Evolutionary conservation across 352 stramenopile genomes (phyloP).

Genomic region (Globisporangium paroecandrum): DNA sequence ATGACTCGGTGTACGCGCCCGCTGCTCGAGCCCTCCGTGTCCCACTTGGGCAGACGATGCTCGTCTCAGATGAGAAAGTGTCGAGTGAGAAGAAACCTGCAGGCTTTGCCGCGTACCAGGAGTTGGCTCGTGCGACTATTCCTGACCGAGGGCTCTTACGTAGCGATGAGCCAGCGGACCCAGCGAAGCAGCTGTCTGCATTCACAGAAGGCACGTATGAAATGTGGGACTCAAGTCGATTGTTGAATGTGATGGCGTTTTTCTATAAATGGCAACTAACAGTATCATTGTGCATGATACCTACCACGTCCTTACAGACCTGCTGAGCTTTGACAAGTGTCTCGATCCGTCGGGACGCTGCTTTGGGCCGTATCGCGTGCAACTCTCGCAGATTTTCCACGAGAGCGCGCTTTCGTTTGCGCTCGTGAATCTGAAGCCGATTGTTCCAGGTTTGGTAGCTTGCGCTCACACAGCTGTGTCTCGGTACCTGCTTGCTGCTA

Average conservation of each 20-base stretch:
- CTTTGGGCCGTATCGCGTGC: slow-evolving; percentile 51
- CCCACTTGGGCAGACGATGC: slow-evolving; percentile 25
- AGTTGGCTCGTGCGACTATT: neutral
- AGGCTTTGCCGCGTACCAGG: neutral
- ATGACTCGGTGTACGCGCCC: slow-evolving; percentile 15
- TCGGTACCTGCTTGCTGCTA: neutral
- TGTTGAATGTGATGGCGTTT: neutral
- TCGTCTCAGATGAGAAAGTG: slow-evolving; percentile 21
- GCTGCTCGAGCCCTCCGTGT: slow-evolving; percentile 22
- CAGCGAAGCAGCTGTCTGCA: neutral
- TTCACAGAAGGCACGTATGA: slow-evolving; percentile 3
- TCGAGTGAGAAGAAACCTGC: neutral
- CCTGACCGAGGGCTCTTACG: neutral
- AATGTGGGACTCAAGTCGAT: neutral
- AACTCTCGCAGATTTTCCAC: slow-evolving; percentile 55
- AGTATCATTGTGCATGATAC: neutral
- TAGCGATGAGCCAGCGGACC: neutral
- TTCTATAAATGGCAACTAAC: neutral
- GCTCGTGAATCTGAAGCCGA: slow-evolving; percentile 93
- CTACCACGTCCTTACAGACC: slow-evolving; percentile 16
- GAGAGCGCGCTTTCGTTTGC: slow-evolving; percentile 54
- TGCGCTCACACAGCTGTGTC: neutral
- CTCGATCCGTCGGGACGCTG: slow-evolving; percentile 27
- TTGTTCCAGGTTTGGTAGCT: slow-evolving; percentile 66
- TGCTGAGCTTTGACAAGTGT: slow-evolving; percentile 37